Conservation (phyloP, 2,329 filamentous ascomycete genomes). For the Beauveria sp. region DNA sequence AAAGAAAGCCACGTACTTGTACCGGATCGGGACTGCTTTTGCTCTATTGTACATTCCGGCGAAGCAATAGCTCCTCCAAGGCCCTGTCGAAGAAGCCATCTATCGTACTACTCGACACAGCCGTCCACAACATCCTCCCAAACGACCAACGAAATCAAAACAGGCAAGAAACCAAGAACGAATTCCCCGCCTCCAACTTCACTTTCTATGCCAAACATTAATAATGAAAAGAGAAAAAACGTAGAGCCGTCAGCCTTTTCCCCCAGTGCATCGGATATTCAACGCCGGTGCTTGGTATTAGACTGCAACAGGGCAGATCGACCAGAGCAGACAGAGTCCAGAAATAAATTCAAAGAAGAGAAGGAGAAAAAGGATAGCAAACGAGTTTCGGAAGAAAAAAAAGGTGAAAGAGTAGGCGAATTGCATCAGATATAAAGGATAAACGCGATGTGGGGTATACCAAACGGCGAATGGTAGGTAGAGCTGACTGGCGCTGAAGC, state of each 20-base stretch:
- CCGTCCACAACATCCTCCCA: background rate
- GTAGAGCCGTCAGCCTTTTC: background rate
- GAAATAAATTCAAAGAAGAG: background rate
- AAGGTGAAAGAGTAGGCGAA: background rate
- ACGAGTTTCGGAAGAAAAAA: background rate
- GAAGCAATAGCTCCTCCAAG: background rate
- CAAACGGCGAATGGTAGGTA: slow-evolving; percentile 13
- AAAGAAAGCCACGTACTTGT: background rate
- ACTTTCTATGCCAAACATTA: slow-evolving; percentile 11
- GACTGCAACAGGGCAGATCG: background rate
- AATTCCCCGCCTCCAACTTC: background rate
- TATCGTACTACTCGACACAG: background rate
- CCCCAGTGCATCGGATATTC: background rate
- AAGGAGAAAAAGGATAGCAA: background rate
- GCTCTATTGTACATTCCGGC: slow-evolving; percentile 2
- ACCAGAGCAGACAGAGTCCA: background rate
- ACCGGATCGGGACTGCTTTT: background rate
- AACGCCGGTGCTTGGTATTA: background rate
- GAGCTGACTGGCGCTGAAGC: background rate
- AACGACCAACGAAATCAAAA: background rate
- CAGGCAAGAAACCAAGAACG: background rate
- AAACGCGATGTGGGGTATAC: slow-evolving; percentile 20
- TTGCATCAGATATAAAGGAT: background rate
- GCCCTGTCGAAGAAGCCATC: background rate
- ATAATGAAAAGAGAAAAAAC: slow-evolving; percentile 3